Evolutionary conservation across 148 eudicot species (phyloP), one percentile per base, ranked within the genome.

Genomic region (Rhododendron ovatum): DNA sequence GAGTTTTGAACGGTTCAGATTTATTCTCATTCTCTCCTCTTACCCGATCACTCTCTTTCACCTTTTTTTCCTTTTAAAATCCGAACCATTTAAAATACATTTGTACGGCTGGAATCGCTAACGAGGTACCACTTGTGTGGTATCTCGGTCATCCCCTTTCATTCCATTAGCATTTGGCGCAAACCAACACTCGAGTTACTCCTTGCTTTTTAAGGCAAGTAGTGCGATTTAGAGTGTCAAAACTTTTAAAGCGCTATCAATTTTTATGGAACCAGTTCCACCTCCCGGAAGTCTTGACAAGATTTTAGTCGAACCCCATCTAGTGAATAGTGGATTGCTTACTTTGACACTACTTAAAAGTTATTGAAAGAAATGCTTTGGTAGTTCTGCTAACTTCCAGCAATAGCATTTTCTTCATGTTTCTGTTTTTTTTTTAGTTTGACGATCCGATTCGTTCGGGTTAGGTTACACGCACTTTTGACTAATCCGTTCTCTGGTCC

Each of bases 71-170:
- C 7, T 41, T 41, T 41, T 6, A 41, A 41, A 41, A 41, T 41
- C 1, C 0, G 1, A 41, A 41, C 1, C 1, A 41, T 41, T 1
- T 0, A 41, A 41, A 1, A 5, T 7, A 41, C 1, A 0, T 41
- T 41, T 41, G 8, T 0, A 6, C 45, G 7, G 45, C 7, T 41
- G 45, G 0, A 41, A 41, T 41, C 45, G 7, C 45, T 5, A 0
- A 5, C 7, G 8, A 6, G 1, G 1, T 41, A 41, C 45, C 8
- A 41, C 45, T 41, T 41, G 45, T 5, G 45, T 41, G 84, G 59
- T 53, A 82, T 69, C 50, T 47, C 53, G 18, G 50, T 81, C 30
- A 26, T 28, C 30, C 7, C 30, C 13, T 69, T 51, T 75, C 82
- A 17, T 57, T 4, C 37, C 18, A 53, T 15, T 53, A 71, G 41